Conservation (phyloP, 2,329 filamentous ascomycete species). For the Fusarium nurragi region DNA sequence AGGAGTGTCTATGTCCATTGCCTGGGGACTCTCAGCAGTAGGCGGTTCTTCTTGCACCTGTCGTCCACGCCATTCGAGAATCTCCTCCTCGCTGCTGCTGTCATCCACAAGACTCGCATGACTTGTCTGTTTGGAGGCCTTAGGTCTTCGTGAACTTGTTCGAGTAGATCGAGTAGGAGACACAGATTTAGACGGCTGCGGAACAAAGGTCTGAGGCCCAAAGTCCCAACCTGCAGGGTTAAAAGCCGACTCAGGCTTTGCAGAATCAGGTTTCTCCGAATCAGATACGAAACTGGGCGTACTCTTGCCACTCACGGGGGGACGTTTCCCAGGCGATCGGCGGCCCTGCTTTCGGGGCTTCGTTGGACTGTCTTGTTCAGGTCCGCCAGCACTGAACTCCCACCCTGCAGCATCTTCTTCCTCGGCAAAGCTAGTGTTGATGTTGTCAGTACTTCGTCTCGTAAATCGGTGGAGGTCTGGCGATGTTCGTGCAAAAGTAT, state of each 20-base stretch:
- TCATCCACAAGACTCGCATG: constrained; percentile 59
- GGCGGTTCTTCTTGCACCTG: constrained; percentile 45
- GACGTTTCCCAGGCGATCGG: constrained; percentile 51
- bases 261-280: constrained; percentile 40
- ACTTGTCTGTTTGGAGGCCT: constrained; percentile 63
- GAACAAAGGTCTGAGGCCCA: constrained; percentile 63
- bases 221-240: constrained; percentile 66
- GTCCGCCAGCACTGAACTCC: constrained; percentile 63
- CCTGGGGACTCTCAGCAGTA: constrained; percentile 60
- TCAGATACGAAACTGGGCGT: constrained; percentile 37
- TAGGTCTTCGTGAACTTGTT: constrained; percentile 66
- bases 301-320: constrained; percentile 35
- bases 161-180: constrained; percentile 58
- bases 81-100: constrained; percentile 57
- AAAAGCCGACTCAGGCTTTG: constrained; percentile 51
- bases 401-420: constrained; percentile 57
- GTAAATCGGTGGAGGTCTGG: constrained; percentile 55
- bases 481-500: constrained; percentile 51
- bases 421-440: constrained; percentile 68
- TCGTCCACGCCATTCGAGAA: constrained; percentile 48
- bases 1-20: constrained; percentile 73
- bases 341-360: constrained; percentile 52
- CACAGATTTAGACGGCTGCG: constrained; percentile 53
- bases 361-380: constrained; percentile 43
- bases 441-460: constrained; percentile 65